Base-by-base conservation (phyloP, 139 green algal species). In the Micromonas commoda region DNA sequence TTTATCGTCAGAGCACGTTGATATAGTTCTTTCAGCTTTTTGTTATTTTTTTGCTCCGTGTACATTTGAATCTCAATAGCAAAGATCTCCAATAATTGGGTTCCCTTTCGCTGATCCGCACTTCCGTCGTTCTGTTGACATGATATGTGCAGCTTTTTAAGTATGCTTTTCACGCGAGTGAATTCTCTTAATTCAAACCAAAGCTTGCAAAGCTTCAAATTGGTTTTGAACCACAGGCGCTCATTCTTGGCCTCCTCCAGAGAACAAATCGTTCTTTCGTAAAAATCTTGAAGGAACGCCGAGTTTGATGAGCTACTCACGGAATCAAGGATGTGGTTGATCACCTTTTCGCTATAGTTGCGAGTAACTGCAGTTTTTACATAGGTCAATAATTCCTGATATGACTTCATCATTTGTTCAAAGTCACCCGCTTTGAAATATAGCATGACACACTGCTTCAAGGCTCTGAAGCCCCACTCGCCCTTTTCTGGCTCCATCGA, bases 361-460 rank as follows among this genome's bases (percentile, higher is more conserved):
- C 90, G 87, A 1, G 95, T 98, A 9, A 99, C 91, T 2, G 87
- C 90, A 13, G 64, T 71, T 57, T 93, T 89, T 0, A 91, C 89
- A 86, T 98, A 98, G 32, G 82, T 80, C 60, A 98, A 85, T 90
- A 98, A 92, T 66, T 92, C 79, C 76, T 84, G 88, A 85, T 98
- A 98, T 2, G 91, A 81, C 2, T 91, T 82, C 86, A 98, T 91
- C 93, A 97, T 96, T 34, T 91, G 80, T 6, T 86, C 64, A 37
- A 86, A 79, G 57, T 92, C 76, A 6, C 88, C 88, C 54, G 92
- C 70, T 75, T 86, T 87, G 82, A 88, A 95, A 73, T 96, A 89
- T 39, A 98, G 82, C 85, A 99, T 99, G 2, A 99, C 92, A 19
- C 96, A 91, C 84, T 99, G 95, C 85, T 99, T 99, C 26, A 98